Evolutionary conservation across 2,329 filamentous ascomycete genomes (phyloP), one percentile per base, ranked within the genome.

Genomic region (Monosporascus sp.): DNA sequence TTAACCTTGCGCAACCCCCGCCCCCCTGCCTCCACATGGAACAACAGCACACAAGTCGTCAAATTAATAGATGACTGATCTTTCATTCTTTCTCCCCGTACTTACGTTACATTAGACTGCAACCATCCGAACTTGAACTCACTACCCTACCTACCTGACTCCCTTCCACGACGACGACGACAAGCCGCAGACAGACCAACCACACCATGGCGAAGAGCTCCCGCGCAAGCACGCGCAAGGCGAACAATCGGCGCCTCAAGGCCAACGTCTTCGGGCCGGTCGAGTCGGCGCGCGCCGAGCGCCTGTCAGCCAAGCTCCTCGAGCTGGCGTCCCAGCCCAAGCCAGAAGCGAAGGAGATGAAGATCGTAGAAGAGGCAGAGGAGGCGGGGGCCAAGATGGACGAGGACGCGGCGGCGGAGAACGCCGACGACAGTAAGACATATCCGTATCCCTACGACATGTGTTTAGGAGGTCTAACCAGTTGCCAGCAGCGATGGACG

Each of bases 291-390:
- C 84, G 93, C 62, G 87, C 86, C 51, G 87, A 92, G 72, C 86
- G 93, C 60, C 82, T 97, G 37, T 91, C 90, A 40, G 88, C 89
- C 56, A 96, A 94, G 74, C 78, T 97, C 55, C 78, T 92, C 65
- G 91, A 92, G 69, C 71, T 96, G 63, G 88, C 88, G 47, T 79
- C 86, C 53, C 85, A 91, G 67, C 86, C 89, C 55, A 91, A 88
- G 70, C 85, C 88, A n/a, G 70, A 74, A 35, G 55, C 66, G 60
- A 68, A 74, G 55, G 65, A 82, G 59, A 71, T 78, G 60, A 75
- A 74, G 52, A 79, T 82, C 68, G 73, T 76, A 50, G 68, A 66
- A 60, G 66, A 28, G 5, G 55, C 44, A 18, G 51, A 54, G 6
- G 65, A 28, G 28, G 28, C 28, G 11, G 51, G 55, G 24, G 56